Percentiles rank a stretch among this genome's conserved stretches.
Conservation (phyloP, 192 early-diverging fungal species). For the Endogone sp. region DNA sequence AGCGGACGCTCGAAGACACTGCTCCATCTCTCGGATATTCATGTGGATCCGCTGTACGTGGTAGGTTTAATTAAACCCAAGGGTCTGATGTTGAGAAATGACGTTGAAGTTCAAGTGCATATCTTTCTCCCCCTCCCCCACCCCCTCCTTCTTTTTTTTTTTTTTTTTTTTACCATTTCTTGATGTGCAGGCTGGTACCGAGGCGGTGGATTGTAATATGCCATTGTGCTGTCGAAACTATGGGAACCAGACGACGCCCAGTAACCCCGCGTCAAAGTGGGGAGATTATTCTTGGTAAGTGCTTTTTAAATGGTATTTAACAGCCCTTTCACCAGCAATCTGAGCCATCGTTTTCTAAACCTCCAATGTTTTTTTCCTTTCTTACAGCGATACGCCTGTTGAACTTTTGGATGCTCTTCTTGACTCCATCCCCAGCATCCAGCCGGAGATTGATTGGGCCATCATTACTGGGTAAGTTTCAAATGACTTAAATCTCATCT, state of each 20-base stretch:
- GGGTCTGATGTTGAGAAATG: background rate
- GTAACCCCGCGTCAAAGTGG: constrained; percentile 27
- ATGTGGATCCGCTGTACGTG: constrained; percentile 43
- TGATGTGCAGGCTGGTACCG: constrained; percentile 26
- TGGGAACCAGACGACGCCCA: background rate
- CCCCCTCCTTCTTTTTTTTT: background rate
- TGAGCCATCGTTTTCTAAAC: too few species aligned
- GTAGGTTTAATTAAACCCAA: background rate
- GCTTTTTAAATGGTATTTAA: background rate
- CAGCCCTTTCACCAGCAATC: background rate
- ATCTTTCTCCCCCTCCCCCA: background rate
- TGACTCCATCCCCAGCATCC: constrained; percentile 38
- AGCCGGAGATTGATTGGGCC: constrained; percentile 35
- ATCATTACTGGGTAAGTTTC: constrained; percentile 52
- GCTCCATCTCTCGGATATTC: constrained; percentile 48
- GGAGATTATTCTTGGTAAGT: constrained; percentile 29
- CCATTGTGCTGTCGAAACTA: constrained; percentile 43
- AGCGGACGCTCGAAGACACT: constrained; percentile 30
- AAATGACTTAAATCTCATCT: constrained; percentile 48
- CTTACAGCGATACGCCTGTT: constrained; percentile 41
- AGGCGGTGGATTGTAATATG: constrained; percentile 41
- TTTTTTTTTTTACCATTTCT: background rate
- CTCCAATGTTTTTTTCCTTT: background rate
- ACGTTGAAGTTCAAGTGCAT: background rate
- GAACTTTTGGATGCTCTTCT: constrained; percentile 39